phyloP scores from a whole-genome alignment of 192 early-diverging fungal species.

The Allomyces arbusculus region DNA sequence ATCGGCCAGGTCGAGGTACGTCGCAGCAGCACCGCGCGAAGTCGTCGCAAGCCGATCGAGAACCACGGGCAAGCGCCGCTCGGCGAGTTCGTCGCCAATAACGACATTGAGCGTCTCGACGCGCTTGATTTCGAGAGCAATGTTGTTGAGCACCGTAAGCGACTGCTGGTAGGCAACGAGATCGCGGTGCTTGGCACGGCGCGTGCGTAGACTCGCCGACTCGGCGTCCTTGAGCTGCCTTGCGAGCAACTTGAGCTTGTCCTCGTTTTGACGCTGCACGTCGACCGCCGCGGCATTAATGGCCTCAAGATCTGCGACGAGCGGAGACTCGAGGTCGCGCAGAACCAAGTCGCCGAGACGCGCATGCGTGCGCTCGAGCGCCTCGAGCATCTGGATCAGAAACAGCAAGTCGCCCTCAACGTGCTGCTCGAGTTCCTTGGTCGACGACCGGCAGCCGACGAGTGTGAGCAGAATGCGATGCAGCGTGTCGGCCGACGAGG shows the following conservation, averaged over 20 bases:
- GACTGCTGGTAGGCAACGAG: not conserved
- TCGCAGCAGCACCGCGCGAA: too few species aligned
- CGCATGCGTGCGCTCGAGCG: not conserved
- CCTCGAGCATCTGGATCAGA: too few species aligned
- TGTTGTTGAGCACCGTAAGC: not conserved
- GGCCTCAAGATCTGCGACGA: not conserved
- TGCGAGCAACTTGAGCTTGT: not conserved
- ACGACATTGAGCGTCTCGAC: not conserved
- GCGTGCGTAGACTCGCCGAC: not conserved
- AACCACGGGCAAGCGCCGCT: not conserved
- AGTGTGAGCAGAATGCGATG: not conserved
- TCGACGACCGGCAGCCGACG: not conserved
- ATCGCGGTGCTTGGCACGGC: not conserved
- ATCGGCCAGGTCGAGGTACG: too few species aligned
- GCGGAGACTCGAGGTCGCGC: not conserved
- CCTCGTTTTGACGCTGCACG: not conserved
- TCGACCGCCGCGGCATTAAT: not conserved
- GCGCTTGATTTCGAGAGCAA: not conserved
- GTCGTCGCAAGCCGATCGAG: not conserved
- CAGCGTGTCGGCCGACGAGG: not conserved
- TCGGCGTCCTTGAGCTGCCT: not conserved
- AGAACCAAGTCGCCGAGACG: not conserved
- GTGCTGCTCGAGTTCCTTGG: not conserved
- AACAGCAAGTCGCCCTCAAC: not conserved
- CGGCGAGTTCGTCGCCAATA: not conserved